phyloP scores from a whole-genome alignment of 495 filamentous ascomycete species.

The Apodospora peruviana region DNA sequence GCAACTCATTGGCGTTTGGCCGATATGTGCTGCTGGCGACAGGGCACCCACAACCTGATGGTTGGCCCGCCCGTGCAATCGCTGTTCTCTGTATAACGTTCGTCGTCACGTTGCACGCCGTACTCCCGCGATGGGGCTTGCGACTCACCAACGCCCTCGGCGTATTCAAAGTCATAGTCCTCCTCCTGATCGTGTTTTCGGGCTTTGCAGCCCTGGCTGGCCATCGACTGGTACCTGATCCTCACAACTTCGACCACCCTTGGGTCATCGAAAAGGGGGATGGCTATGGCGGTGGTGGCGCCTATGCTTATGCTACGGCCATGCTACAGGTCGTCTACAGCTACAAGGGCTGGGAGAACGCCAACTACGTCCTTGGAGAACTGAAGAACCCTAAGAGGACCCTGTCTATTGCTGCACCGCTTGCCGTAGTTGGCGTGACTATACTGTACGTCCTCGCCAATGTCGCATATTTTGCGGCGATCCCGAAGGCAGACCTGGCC shows the following conservation, averaged over 20 bases:
- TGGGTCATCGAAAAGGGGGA: slow-evolving; percentile 42
- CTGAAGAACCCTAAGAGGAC: slow-evolving; percentile 56
- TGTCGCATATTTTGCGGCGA: slow-evolving; percentile 53
- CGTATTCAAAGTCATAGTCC: slow-evolving; percentile 58
- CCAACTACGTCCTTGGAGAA: slow-evolving; percentile 53
- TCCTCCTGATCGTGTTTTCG: slow-evolving; percentile 56
- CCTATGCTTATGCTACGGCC: slow-evolving; percentile 37
- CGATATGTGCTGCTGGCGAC: slow-evolving; percentile 32
- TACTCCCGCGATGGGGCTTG: slow-evolving; percentile 56
- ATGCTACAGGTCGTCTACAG: slow-evolving; percentile 46
- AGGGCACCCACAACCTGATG: slow-evolving; percentile 38
- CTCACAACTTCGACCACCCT: slow-evolving; percentile 53
- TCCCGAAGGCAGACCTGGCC: slow-evolving; percentile 45
- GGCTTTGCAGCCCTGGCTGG: slow-evolving; percentile 48
- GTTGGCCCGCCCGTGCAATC: slow-evolving; percentile 58
- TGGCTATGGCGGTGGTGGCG: slow-evolving; percentile 29
- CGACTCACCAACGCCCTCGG: slow-evolving; percentile 58
- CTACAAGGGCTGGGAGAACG: slow-evolving; percentile 42
- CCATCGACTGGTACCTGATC: slow-evolving; percentile 48
- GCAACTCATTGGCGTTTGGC: slow-evolving; percentile 43
- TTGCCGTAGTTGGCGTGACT: slow-evolving; percentile 52
- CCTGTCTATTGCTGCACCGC: slow-evolving; percentile 54
- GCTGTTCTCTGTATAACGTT: slow-evolving; percentile 51
- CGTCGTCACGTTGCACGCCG: slow-evolving; percentile 51
- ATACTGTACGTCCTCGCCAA: slow-evolving; percentile 61